These are phyloP conservation scores for Cyberlindnera americana DNA, from an alignment of 805 yeast species.

Conservation along the genomic window DNA sequence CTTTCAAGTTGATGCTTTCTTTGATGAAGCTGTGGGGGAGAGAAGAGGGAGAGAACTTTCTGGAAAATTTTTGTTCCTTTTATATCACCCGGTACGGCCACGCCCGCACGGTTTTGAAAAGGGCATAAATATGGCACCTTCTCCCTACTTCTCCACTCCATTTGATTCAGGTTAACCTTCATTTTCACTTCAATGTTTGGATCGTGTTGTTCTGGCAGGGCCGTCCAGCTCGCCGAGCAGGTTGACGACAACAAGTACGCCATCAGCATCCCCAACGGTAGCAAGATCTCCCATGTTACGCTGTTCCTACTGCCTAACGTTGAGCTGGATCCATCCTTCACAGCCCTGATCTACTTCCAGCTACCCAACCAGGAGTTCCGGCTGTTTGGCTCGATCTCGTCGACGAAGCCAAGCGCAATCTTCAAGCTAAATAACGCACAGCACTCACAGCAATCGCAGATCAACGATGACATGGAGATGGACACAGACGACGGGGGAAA, in stretches of 20 bases:
- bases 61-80: too few species aligned
- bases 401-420: constrained; percentile 83
- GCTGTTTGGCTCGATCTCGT: constrained; percentile 59
- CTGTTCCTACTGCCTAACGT: constrained; percentile 83
- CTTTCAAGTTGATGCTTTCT: constrained; percentile 11
- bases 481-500: constrained; percentile 33
- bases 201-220: constrained; percentile 72
- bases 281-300: constrained; percentile 72
- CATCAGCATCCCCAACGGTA: constrained; percentile 57
- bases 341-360: constrained; percentile 89
- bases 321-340: constrained; percentile 60
- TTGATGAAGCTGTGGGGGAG: too few species aligned
- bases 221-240: constrained; percentile 55
- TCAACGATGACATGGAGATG: constrained; percentile 55
- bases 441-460: constrained; percentile 27
- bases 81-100: too few species aligned
- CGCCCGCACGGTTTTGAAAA: not conserved
- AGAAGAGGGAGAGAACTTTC: too few species aligned
- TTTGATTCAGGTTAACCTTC: too few species aligned
- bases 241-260: constrained; percentile 68
- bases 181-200: too few species aligned
- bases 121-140: constrained; percentile 1
- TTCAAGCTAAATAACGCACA: constrained; percentile 65
- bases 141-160: too few species aligned
- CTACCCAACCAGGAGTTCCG: constrained; percentile 53